A percentile compares a stretch with the other conserved stretches of the same genome.
phyloP scores from a whole-genome alignment of 2,329 filamentous ascomycete species.

The Aspergillaceae sp. region DNA sequence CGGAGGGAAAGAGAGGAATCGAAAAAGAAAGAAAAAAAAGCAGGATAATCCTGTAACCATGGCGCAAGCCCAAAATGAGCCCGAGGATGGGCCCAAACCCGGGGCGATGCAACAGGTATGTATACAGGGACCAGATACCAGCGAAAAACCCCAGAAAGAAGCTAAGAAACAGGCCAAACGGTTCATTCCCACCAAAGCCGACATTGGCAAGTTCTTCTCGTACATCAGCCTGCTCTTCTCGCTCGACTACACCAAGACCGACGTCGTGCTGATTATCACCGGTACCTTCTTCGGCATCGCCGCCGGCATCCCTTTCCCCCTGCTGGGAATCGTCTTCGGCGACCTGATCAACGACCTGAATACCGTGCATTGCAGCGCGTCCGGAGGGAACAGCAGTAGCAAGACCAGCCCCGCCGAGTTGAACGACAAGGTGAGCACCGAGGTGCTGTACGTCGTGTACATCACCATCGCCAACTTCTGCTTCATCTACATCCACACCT shows the following conservation, averaged over 20 bases:
- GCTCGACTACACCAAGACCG: conserved; percentile 18
- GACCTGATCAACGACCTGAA: conserved; percentile 34
- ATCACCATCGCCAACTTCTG: conserved; percentile 55
- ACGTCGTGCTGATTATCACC: conserved; percentile 19
- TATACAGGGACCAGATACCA: no score
- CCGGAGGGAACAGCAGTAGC: conserved; percentile 3
- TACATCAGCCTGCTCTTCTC: conserved; percentile 19
- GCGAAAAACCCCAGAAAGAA: not conserved
- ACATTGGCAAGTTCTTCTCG: conserved; percentile 12
- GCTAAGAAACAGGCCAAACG: conserved; percentile 5
- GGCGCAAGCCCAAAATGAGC: not conserved
- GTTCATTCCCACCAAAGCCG: conserved; percentile 13
- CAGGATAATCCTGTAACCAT: not conserved
- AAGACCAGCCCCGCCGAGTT: conserved; percentile 3
- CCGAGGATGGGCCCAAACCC: not conserved
- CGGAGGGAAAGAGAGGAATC: no score
- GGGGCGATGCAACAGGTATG: no score
- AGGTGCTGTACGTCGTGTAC: conserved; percentile 54
- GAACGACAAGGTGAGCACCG: conserved; percentile 26
- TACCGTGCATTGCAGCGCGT: conserved; percentile 16
- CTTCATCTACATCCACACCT: conserved; percentile 55
- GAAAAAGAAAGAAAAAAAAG: not conserved
- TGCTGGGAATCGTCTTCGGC: conserved; percentile 33
- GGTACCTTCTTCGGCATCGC: conserved; percentile 27
- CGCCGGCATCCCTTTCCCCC: conserved; percentile 30